phyloP scores from a whole-genome alignment of 2,329 filamentous ascomycete genomes.

The Arthrobotrys pseudoclavata region DNA sequence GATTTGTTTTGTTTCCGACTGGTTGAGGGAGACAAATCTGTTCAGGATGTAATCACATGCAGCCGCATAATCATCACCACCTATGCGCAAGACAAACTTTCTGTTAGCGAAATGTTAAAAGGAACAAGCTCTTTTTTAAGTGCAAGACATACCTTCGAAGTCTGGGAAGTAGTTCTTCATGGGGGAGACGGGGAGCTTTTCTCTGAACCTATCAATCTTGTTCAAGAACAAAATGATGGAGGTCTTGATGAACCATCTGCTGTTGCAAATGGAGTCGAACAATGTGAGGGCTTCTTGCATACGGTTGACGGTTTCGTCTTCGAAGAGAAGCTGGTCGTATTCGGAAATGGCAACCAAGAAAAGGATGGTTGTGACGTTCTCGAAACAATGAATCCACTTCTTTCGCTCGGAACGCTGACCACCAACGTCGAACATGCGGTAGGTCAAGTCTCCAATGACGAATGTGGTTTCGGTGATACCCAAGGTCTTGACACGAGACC shows the following conservation, averaged over 20 bases:
- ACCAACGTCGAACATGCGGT: conserved; percentile 97
- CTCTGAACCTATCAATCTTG: conserved; percentile 82
- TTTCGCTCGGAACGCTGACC: conserved; percentile 95
- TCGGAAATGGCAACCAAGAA: conserved; percentile 97
- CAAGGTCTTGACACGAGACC: conserved; percentile 96
- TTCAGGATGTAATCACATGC: conserved; percentile 99
- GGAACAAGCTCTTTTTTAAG: conserved; percentile 40
- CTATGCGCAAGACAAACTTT: conserved; percentile 64
- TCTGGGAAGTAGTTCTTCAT: conserved; percentile 84
- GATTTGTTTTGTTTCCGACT: conserved; percentile 99
- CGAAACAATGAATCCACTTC: conserved; percentile 99
- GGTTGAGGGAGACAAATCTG: conserved; percentile 97
- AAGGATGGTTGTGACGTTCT: conserved; percentile 96
- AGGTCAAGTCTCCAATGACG: conserved; percentile 93
- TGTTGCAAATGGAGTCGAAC: conserved; percentile 81
- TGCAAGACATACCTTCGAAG: conserved; percentile 74
- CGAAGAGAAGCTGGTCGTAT: conserved; percentile 95
- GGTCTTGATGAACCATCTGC: conserved; percentile 79
- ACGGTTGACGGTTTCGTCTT: conserved; percentile 90
- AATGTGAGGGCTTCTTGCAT: conserved; percentile 80
- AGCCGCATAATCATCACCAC: conserved; percentile 92
- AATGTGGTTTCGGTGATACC: conserved; percentile 98
- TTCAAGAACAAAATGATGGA: conserved; percentile 81
- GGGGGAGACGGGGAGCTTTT: conserved; percentile 79
- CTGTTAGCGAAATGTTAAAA: conserved; percentile 48